Conservation (phyloP, 2,329 filamentous ascomycete species). For the Ophiostoma australiae region DNA sequence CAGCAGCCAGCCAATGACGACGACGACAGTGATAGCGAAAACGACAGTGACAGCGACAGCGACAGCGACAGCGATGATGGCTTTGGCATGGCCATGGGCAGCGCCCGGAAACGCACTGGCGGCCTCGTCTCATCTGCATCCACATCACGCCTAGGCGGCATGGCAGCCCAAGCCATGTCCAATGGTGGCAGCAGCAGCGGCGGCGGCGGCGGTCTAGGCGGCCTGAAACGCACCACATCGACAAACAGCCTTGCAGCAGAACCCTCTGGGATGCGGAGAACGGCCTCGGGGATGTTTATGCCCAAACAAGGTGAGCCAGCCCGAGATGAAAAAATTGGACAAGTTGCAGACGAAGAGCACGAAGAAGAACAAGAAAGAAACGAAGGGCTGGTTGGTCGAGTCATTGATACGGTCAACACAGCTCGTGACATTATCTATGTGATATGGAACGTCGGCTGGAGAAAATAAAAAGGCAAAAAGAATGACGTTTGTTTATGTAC, state of each 20-base stretch:
- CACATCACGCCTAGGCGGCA: slow-evolving; percentile 22
- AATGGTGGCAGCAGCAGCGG: neutral
- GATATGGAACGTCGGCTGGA: slow-evolving; percentile 67
- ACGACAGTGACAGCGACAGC: slow-evolving; percentile 26
- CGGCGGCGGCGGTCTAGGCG: slow-evolving; percentile 26
- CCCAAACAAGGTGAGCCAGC: slow-evolving; percentile 68
- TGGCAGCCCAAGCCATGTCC: slow-evolving; percentile 1
- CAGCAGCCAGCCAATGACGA: slow-evolving; percentile 25
- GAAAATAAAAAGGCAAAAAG: slow-evolving; percentile 38
- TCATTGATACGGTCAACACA: slow-evolving; percentile 75
- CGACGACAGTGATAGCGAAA: slow-evolving; percentile 26
- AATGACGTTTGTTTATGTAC: neutral
- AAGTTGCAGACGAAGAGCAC: neutral
- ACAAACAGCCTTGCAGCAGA: slow-evolving; percentile 47
- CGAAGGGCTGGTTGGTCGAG: slow-evolving; percentile 67
- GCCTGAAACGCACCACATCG: slow-evolving; percentile 47
- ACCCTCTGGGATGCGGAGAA: slow-evolving; percentile 64
- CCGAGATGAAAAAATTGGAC: slow-evolving; percentile 30
- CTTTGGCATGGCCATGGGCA: slow-evolving; percentile 26
- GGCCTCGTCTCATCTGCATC: slow-evolving; percentile 23
- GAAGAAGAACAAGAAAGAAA: slow-evolving; percentile 35
- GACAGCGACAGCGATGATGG: slow-evolving; percentile 26
- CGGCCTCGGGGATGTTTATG: slow-evolving; percentile 86
- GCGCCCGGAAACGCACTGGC: slow-evolving; percentile 12
- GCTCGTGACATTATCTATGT: slow-evolving; percentile 66